A percentile compares a stretch with the other conserved stretches of the same genome.
Conservation (phyloP, 2,329 filamentous ascomycete genomes). For the Colletotrichum coccodes region DNA sequence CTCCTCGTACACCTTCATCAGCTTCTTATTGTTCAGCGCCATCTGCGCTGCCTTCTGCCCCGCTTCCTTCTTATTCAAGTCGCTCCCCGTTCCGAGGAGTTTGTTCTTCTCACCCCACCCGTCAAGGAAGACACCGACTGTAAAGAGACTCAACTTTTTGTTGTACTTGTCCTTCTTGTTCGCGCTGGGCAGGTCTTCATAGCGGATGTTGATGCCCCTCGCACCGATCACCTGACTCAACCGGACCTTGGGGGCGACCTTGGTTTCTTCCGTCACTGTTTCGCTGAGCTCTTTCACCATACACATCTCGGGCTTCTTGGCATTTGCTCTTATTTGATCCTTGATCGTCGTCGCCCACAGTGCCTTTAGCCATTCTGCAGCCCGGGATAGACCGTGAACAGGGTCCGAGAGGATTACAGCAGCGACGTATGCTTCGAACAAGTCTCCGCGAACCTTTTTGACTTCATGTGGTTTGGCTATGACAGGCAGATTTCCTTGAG, state of each 20-base stretch:
- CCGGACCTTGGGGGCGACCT: conserved; percentile 55
- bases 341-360: conserved; percentile 77
- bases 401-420: conserved; percentile 78
- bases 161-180: conserved; percentile 62
- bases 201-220: conserved; percentile 68
- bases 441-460: conserved; percentile 82
- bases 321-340: conserved; percentile 55
- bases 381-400: conserved; percentile 67
- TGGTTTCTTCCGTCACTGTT: not conserved
- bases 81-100: conserved; percentile 71
- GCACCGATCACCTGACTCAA: conserved; percentile 63
- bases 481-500: conserved; percentile 37
- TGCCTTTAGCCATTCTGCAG: conserved; percentile 76
- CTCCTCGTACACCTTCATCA: conserved; percentile 61
- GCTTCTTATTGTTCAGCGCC: conserved; percentile 73
- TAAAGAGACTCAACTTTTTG: conserved; percentile 66
- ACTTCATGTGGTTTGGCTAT: conserved; percentile 56
- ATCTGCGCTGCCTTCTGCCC: conserved; percentile 72
- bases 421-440: conserved; percentile 92
- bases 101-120: conserved; percentile 75
- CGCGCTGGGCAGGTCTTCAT: conserved; percentile 63
- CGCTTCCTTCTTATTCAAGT: conserved; percentile 75
- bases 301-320: conserved; percentile 20
- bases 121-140: conserved; percentile 71
- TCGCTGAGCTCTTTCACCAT: conserved; percentile 34